Percentiles rank a stretch among this genome's conserved stretches.
Evolutionary conservation across 805 yeast species (phyloP).

Genomic region (Priceomyces melissophilus): DNA sequence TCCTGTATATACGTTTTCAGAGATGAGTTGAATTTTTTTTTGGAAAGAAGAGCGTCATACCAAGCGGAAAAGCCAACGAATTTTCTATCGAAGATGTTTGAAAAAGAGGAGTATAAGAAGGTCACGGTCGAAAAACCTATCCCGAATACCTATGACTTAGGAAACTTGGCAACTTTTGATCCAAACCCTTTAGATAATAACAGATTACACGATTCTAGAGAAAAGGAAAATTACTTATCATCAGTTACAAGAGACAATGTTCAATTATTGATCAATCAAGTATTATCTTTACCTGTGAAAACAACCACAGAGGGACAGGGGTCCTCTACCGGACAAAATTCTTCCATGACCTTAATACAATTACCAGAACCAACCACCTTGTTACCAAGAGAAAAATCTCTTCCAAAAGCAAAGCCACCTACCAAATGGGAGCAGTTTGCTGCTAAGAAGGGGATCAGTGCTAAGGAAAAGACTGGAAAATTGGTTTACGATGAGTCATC

Average conservation of each 20-base stretch:
- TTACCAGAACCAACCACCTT: constrained; percentile 80
- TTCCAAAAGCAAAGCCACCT: constrained; percentile 88
- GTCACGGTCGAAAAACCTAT: constrained; percentile 89
- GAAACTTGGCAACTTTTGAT: constrained; percentile 87
- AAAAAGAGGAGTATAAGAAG: constrained; percentile 46
- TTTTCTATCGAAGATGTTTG: constrained; percentile 13
- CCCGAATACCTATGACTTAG: constrained; percentile 86
- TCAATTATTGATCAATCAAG: constrained; percentile 86
- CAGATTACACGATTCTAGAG: constrained; percentile 50
- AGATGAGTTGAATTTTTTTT: no score
- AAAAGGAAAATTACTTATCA: constrained; percentile 62
- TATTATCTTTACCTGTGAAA: constrained; percentile 83
- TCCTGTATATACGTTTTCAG: neutral
- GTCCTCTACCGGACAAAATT: constrained; percentile 56
- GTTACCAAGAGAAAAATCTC: constrained; percentile 91
- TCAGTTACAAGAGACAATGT: constrained; percentile 84
- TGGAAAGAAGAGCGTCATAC: neutral
- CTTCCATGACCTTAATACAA: constrained; percentile 77
- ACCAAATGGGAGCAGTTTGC: constrained; percentile 98
- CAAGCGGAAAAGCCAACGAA: neutral
- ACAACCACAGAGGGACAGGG: constrained; percentile 74
- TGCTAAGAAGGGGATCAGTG: constrained; percentile 86
- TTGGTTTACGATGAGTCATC: constrained; percentile 83
- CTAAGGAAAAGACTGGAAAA: constrained; percentile 87
- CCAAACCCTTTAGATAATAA: constrained; percentile 75